Conservation (phyloP, 305 asterid genomes). For the Solanum chacoense region DNA sequence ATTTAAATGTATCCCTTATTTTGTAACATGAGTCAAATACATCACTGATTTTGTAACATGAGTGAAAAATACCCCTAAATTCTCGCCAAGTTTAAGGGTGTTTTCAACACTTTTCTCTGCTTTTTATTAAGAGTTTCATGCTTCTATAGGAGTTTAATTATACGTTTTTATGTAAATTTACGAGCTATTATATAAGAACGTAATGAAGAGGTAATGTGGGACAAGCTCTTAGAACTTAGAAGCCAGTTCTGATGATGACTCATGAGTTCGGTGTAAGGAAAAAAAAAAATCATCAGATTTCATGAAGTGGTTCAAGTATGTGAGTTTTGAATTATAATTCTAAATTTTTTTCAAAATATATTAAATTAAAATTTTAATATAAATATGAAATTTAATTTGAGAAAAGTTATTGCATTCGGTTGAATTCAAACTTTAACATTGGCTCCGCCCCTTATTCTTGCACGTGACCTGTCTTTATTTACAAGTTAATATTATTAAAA, state of each 20-base stretch:
- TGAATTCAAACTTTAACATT: too few relatives aligned
- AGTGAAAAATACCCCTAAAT: too few relatives aligned
- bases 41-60: fast-evolving
- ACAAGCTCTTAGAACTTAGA: neutral
- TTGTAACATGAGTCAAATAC: too few relatives aligned
- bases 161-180: too few relatives aligned
- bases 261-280: neutral
- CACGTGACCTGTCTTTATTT: neutral
- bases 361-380: too few relatives aligned
- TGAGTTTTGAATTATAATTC: neutral
- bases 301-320: neutral
- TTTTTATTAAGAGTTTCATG: too few relatives aligned
- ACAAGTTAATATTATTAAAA: neutral
- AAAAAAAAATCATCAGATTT: neutral
- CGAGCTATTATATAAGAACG: neutral
- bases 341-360: too few relatives aligned
- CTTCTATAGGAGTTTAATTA: neutral
- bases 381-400: too few relatives aligned
- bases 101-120: fast-evolving
- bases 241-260: neutral
- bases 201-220: neutral
- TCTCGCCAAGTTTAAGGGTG: too few relatives aligned
- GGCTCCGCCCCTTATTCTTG: fast-evolving
- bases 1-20: too few relatives aligned
- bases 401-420: fast-evolving